phyloP scores from a whole-genome alignment of 2,329 filamentous ascomycete species.

The Arthroderma sp. region DNA sequence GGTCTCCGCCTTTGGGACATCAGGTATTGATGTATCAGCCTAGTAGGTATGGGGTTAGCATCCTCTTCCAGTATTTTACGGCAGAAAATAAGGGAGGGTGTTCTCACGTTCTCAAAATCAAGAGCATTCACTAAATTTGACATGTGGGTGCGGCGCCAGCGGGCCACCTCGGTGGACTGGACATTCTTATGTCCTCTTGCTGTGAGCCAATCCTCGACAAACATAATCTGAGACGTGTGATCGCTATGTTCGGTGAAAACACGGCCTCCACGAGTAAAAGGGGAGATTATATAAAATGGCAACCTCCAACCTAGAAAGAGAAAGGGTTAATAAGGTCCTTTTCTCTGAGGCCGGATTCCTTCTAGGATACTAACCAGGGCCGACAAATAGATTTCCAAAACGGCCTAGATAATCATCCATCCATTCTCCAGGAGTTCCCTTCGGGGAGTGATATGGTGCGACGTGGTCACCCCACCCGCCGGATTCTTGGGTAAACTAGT shows the following conservation, averaged over 20 bases:
- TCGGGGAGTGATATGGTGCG: constrained; percentile 37
- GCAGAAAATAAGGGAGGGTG: background rate
- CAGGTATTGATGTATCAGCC: constrained; percentile 38
- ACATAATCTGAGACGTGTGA: constrained; percentile 43
- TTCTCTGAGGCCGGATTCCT: background rate
- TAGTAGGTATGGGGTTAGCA: constrained; percentile 9
- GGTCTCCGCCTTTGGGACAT: constrained; percentile 31
- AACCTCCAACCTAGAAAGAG: constrained; percentile 32
- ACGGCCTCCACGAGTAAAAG: constrained; percentile 41
- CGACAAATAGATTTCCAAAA: constrained; percentile 32
- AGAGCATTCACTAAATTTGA: constrained; percentile 37
- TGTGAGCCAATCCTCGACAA: constrained; percentile 39
- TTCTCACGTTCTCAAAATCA: constrained; percentile 28
- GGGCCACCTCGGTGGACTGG: constrained; percentile 30
- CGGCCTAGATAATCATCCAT: constrained; percentile 32
- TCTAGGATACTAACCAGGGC: constrained; percentile 21
- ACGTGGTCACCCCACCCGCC: constrained; percentile 46
- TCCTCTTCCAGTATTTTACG: background rate
- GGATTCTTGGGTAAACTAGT: constrained; percentile 27
- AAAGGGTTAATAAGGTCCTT: background rate
- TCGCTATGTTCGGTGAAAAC: constrained; percentile 44
- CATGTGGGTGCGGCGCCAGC: constrained; percentile 37
- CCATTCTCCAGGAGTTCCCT: constrained; percentile 41
- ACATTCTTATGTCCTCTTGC: constrained; percentile 31
- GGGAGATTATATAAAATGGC: constrained; percentile 44